These are phyloP conservation scores for Aspergillus ruber DNA, from an alignment of 2,329 filamentous ascomycete genomes.

Conservation along the genomic window DNA sequence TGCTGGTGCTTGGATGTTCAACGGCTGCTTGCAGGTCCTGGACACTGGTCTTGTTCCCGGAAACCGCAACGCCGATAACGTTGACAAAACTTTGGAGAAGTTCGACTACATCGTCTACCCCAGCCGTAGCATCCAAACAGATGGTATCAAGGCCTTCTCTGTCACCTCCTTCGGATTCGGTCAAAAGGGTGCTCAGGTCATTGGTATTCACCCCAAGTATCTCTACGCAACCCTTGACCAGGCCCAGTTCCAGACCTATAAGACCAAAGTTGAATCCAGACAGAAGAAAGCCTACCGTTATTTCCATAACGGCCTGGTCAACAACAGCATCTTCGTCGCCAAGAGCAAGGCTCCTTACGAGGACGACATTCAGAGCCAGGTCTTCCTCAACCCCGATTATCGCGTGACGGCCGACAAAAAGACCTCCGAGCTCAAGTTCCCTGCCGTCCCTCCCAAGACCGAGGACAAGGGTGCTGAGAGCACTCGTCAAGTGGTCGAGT, in stretches of 20 bases:
- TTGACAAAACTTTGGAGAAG: conserved; percentile 93
- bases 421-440: conserved; percentile 68
- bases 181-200: conserved; percentile 95
- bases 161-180: conserved; percentile 99
- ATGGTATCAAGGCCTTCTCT: conserved; percentile 96
- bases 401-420: conserved; percentile 84
- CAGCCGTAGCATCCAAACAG: conserved; percentile 89
- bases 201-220: conserved; percentile 95
- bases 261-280: conserved; percentile 77
- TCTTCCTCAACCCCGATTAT: conserved; percentile 90
- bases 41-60: conserved; percentile 91
- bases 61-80: conserved; percentile 96
- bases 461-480: conserved; percentile 53
- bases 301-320: conserved; percentile 97
- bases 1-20: conserved; percentile 99
- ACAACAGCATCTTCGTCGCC: conserved; percentile 94
- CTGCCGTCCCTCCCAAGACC: conserved; percentile 60
- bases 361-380: conserved; percentile 74
- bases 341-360: conserved; percentile 88
- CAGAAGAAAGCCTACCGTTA: conserved; percentile 99
- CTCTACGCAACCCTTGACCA: conserved; percentile 91
- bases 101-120: conserved; percentile 98
- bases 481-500: conserved; percentile 70
- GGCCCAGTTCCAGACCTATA: conserved; percentile 74
- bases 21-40: conserved; percentile 91